These are phyloP conservation scores for Saturnispora besseyi DNA, from an alignment of 805 yeast species.

Conservation along the genomic window DNA sequence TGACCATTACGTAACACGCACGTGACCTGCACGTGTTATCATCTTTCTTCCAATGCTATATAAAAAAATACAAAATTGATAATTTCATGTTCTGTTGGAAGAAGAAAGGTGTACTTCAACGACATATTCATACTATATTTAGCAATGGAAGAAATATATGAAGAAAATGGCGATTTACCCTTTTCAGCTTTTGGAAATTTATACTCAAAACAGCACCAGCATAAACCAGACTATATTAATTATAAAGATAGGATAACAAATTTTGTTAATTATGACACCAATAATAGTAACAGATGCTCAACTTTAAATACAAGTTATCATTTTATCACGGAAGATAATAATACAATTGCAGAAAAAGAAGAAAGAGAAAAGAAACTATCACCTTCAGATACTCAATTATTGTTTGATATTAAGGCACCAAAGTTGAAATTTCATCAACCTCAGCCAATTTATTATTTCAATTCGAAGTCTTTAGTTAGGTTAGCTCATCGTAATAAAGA, in stretches of 20 bases:
- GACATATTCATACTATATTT: neutral
- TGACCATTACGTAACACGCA: neutral
- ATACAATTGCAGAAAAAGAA: neutral
- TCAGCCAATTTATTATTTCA: neutral
- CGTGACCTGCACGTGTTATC: neutral
- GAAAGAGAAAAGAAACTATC: neutral
- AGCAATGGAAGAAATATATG: neutral
- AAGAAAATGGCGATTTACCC: neutral
- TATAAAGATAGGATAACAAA: neutral
- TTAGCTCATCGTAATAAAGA: conserved; percentile 12
- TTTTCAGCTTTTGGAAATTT: neutral
- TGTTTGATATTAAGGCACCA: neutral
- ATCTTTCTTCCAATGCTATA: neutral
- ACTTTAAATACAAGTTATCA: neutral
- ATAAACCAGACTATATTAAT: neutral
- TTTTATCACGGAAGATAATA: neutral
- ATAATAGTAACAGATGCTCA: neutral
- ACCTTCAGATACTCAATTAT: neutral
- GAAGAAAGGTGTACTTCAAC: too few relatives aligned
- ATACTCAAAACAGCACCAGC: neutral
- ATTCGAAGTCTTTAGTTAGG: conserved; percentile 3
- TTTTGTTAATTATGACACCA: neutral
- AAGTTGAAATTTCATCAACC: conserved; percentile 3
- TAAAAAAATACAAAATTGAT: neutral
- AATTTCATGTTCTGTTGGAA: neutral